Evolutionary conservation across 2,329 filamentous ascomycete species (phyloP).

Genomic region (Niveomyces coronatus): DNA sequence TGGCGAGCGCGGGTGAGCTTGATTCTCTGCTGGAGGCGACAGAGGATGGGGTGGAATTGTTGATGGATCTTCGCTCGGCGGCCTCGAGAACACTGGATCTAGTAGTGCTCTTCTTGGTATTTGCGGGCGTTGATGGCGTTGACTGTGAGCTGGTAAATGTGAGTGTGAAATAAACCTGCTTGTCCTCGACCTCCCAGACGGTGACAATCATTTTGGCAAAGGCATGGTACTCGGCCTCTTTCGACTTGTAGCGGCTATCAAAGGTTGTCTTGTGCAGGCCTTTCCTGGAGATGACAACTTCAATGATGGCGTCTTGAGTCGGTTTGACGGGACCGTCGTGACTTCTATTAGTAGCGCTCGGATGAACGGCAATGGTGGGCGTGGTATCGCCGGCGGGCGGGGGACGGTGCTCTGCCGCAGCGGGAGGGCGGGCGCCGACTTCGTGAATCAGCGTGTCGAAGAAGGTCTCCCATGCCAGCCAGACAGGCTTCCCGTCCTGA

Average conservation of each 20-base stretch:
- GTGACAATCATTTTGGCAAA: conserved; percentile 69
- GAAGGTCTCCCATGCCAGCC: conserved; percentile 49
- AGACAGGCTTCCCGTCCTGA: conserved; percentile 52
- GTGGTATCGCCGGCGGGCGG: conserved; percentile 23
- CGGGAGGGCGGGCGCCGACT: conserved; percentile 22
- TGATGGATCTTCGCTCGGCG: conserved; percentile 34
- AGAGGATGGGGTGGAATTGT: conserved; percentile 35
- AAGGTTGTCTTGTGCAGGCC: conserved; percentile 29
- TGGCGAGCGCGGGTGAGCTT: conserved; percentile 34
- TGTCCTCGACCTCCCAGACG: conserved; percentile 59
- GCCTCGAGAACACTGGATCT: conserved; percentile 32
- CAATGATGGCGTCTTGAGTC: conserved; percentile 51
- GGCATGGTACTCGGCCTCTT: conserved; percentile 30
- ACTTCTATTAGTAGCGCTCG: conserved; percentile 23
- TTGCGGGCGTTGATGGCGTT: conserved; percentile 21
- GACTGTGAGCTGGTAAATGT: conserved; percentile 58
- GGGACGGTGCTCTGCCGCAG: conserved; percentile 15
- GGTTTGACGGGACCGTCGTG: conserved; percentile 16
- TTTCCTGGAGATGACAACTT: conserved; percentile 53
- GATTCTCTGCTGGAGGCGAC: conserved; percentile 37
- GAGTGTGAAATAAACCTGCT: conserved; percentile 59
- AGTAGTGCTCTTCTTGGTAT: conserved; percentile 27
- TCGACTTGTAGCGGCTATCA: conserved; percentile 23
- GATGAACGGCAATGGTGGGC: conserved; percentile 21
- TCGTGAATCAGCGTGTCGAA: conserved; percentile 42